phyloP scores from a whole-genome alignment of 1,284 basidiomycete genomes.

The Schizopora paradoxa region DNA sequence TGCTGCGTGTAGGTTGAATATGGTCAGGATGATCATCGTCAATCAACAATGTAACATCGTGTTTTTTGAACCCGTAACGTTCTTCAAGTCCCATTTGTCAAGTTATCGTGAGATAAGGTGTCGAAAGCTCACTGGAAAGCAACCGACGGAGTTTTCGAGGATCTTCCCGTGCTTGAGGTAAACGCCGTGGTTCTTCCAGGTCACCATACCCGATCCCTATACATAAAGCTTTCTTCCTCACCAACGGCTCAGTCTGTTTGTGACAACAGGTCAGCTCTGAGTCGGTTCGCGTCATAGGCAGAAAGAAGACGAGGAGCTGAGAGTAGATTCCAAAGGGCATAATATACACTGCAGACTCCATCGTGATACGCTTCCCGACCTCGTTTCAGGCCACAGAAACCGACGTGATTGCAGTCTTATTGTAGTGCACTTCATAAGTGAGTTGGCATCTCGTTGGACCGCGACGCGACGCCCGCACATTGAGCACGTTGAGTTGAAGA shows the following conservation, averaged over 20 bases:
- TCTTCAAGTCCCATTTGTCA: constrained; percentile 2
- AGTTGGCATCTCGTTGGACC: too few species aligned
- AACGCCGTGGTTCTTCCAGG: neutral
- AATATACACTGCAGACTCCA: too few species aligned
- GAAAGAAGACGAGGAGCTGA: too few species aligned
- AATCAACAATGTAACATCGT: constrained; percentile 15
- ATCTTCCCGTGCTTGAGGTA: constrained; percentile 10
- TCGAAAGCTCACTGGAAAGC: constrained; percentile 6
- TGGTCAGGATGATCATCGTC: constrained; percentile 13
- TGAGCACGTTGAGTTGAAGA: too few species aligned
- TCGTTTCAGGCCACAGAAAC: too few species aligned
- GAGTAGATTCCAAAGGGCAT: too few species aligned
- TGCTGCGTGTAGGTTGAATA: constrained; percentile 8
- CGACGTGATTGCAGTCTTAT: too few species aligned
- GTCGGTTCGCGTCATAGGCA: too few species aligned
- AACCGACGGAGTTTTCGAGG: constrained; percentile 6
- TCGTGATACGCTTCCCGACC: too few species aligned
- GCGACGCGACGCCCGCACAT: too few species aligned
- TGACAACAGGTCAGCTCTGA: too few species aligned
- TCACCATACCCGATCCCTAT: constrained; percentile 11
- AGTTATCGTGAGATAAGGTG: neutral
- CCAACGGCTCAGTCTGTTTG: neutral
- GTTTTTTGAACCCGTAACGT: constrained; percentile 7
- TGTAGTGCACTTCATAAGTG: too few species aligned
- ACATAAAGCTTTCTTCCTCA: constrained; percentile 10